Percentiles rank a stretch among this genome's conserved stretches.
Conservation (phyloP, 164 flowering plant species). For the Dillenia suffruticosa region DNA sequence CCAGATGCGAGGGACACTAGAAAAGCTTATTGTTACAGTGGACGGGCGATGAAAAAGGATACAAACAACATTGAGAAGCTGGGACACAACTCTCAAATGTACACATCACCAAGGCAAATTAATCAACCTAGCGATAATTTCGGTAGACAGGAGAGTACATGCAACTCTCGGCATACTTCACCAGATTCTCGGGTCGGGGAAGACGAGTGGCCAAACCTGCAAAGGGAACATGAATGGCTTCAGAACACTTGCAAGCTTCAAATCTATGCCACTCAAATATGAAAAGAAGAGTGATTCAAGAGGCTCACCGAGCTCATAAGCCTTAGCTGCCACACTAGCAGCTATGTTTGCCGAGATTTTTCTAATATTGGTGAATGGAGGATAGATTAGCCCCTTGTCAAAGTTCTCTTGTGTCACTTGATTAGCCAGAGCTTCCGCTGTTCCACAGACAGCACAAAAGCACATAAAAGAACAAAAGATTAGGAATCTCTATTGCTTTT, state of each 20-base stretch:
- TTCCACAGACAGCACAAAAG: slow-evolving; percentile 2
- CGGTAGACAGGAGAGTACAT: slow-evolving; percentile 89
- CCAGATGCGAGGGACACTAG: no score
- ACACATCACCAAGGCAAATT: no score
- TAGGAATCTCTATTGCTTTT: no score
- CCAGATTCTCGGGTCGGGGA: slow-evolving; percentile 74
- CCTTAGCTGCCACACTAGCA: slow-evolving; percentile 89
- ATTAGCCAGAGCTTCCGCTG: slow-evolving; percentile 85
- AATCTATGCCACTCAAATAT: neutral
- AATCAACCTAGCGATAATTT: slow-evolving; percentile 38
- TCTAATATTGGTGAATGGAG: slow-evolving; percentile 76
- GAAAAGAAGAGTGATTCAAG: neutral
- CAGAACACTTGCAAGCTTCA: no score
- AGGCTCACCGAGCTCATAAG: slow-evolving; percentile 83
- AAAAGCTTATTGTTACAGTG: no score
- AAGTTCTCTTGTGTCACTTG: slow-evolving; percentile 72
- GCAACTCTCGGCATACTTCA: slow-evolving; percentile 86
- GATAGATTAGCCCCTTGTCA: slow-evolving; percentile 73
- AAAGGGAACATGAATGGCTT: neutral
- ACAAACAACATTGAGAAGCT: no score
- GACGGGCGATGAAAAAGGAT: no score
- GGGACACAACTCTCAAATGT: no score
- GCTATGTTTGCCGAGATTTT: slow-evolving; percentile 93
- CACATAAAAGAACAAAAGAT: no score
- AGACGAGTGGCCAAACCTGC: slow-evolving; percentile 78